A percentile compares a stretch with the other conserved stretches of the same genome.
phyloP scores from a whole-genome alignment of 495 filamentous ascomycete genomes.

The Tuber melanosporum region DNA sequence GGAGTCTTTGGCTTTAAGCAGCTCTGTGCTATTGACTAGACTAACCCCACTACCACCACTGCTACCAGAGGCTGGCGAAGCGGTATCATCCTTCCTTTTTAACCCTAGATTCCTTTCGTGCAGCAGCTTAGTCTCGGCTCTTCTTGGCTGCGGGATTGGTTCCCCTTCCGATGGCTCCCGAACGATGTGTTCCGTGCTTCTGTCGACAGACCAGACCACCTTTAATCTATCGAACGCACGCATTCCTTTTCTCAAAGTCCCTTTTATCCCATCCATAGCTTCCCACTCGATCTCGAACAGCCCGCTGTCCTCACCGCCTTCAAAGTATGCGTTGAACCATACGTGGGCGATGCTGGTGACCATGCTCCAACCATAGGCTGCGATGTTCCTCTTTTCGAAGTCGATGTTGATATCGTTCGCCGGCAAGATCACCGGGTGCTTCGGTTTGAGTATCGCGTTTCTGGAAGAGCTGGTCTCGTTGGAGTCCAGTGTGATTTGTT shows the following conservation, averaged over 20 bases:
- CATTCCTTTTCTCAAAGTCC: conserved; percentile 69
- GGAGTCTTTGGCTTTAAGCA: background rate
- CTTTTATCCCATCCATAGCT: conserved; percentile 53
- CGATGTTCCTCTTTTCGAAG: conserved; percentile 73
- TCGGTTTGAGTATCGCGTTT: conserved; percentile 68
- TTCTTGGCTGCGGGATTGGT: conserved; percentile 22
- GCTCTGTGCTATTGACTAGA: background rate
- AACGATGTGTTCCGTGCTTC: conserved; percentile 37
- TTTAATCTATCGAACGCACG: conserved; percentile 74
- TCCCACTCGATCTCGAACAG: conserved; percentile 58
- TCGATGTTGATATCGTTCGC: conserved; percentile 84
- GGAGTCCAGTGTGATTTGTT: conserved; percentile 67
- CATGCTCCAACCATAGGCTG: conserved; percentile 72
- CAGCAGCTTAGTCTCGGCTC: conserved; percentile 20
- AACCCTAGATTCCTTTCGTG: conserved; percentile 21
- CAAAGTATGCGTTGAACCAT: conserved; percentile 95
- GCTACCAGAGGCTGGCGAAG: conserved; percentile 2
- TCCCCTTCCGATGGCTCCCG: conserved; percentile 24
- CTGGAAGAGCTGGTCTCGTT: conserved; percentile 47
- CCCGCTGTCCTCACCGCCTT: conserved; percentile 58
- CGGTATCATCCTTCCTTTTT: conserved; percentile 5
- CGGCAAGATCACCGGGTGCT: conserved; percentile 55
- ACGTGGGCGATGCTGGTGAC: conserved; percentile 89
- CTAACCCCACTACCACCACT: background rate
- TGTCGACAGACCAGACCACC: conserved; percentile 62